These are phyloP conservation scores for Wickerhamiella parazyma DNA, from an alignment of 805 yeast species.

Conservation along the genomic window DNA sequence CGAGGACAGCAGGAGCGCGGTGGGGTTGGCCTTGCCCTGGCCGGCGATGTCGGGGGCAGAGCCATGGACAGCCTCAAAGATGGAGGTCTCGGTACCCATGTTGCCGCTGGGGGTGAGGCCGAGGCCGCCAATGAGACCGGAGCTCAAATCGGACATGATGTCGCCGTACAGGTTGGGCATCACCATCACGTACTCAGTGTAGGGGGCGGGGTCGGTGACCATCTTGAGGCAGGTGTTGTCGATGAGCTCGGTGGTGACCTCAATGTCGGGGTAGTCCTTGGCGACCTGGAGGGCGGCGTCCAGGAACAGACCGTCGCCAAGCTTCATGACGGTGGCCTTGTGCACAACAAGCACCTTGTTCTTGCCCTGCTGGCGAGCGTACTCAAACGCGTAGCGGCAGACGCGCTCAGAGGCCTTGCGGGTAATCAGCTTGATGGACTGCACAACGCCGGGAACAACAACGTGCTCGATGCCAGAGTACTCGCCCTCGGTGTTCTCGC, in stretches of 20 bases:
- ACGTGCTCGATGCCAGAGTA: conserved; percentile 98
- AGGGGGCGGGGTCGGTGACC: conserved; percentile 77
- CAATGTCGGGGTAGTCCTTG: conserved; percentile 82
- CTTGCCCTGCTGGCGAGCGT: conserved; percentile 79
- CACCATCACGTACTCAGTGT: conserved; percentile 83
- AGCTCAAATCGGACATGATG: conserved; percentile 92
- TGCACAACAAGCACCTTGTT: conserved; percentile 88
- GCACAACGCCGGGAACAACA: conserved; percentile 96
- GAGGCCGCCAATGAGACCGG: conserved; percentile 96
- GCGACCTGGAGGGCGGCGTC: conserved; percentile 80
- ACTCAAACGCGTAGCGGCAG: conserved; percentile 92
- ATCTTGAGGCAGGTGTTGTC: conserved; percentile 90
- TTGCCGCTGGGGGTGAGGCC: conserved; percentile 99
- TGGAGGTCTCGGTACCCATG: conserved; percentile 96
- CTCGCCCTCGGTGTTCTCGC: conserved; percentile 99
- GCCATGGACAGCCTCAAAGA: conserved; percentile 99
- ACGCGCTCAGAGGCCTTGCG: conserved; percentile 93
- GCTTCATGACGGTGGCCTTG: conserved; percentile 97
- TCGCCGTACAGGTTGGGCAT: conserved; percentile 99
- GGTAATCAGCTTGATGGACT: conserved; percentile 93
- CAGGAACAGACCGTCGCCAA: conserved; percentile 94
- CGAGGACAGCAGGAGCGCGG: conserved; percentile 88
- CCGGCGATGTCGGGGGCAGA: conserved; percentile 99
- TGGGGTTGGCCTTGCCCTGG: conserved; percentile 97
- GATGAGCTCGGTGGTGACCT: conserved; percentile 71